Evolutionary conservation across 768 basidiomycete genomes (phyloP).

Genomic region (Termitomyces sp.): DNA sequence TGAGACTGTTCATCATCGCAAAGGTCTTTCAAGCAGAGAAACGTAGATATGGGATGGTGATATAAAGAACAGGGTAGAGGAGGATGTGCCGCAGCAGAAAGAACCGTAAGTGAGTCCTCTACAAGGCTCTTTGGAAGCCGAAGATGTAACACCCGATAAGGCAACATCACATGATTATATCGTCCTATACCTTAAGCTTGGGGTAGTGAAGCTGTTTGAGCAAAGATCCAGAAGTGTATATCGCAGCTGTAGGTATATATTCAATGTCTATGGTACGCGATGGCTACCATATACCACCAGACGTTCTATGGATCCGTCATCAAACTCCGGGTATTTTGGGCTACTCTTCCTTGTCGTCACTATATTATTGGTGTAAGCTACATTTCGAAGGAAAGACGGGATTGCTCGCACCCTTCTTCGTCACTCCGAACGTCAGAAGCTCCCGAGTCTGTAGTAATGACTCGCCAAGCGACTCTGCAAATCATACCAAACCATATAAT

Average conservation of each 20-base stretch:
- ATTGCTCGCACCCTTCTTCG: constrained; percentile 55
- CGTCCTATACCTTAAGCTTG: too few relatives aligned
- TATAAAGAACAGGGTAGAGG: constrained; percentile 9
- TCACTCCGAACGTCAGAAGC: constrained; percentile 88
- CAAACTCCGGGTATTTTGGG: constrained; percentile 8
- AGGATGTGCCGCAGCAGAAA: constrained; percentile 14
- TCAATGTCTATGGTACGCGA: constrained; percentile 2
- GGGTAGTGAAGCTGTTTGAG: too few relatives aligned
- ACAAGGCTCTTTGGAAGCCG: constrained; percentile 20
- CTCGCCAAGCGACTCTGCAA: constrained; percentile 76
- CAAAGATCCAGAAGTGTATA: constrained; percentile 1
- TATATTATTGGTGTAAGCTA: constrained; percentile 18
- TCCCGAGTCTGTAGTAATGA: constrained; percentile 63
- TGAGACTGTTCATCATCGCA: constrained; percentile 67
- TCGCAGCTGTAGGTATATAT: constrained; percentile 6
- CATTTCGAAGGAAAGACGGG: constrained; percentile 1
- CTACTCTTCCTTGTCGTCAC: constrained; percentile 30
- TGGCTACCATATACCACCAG: not conserved
- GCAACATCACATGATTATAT: constrained; percentile 22
- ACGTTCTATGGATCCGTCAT: not conserved
- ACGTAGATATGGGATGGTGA: constrained; percentile 1
- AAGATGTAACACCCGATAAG: constrained; percentile 29
- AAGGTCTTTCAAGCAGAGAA: not conserved
- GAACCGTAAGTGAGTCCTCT: not conserved
- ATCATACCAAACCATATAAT: constrained; percentile 87